Conservation (phyloP, 805 yeast species). For the Barnettozyma vustinii region DNA sequence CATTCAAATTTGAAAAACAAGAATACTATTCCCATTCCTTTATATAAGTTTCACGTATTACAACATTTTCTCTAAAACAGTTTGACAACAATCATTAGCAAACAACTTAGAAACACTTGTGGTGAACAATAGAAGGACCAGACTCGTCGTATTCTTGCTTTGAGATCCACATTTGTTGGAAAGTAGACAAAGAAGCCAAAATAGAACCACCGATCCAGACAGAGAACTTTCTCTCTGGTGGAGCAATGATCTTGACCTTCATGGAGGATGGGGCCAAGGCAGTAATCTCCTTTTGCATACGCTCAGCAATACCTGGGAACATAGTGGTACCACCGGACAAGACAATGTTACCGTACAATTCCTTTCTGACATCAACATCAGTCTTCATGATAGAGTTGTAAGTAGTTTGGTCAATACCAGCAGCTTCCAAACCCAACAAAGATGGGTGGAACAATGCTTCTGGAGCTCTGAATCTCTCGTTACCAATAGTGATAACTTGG, state of each 20-base stretch:
- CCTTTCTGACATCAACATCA: slow-evolving; percentile 98
- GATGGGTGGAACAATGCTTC: slow-evolving; percentile 99
- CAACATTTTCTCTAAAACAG: slow-evolving; percentile 5
- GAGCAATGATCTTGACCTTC: slow-evolving; percentile 99
- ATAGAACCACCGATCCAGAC: slow-evolving; percentile 99
- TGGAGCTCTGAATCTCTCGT: slow-evolving; percentile 99
- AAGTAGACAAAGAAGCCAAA: slow-evolving; percentile 95
- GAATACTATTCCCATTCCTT: slow-evolving; percentile 7
- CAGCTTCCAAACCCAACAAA: slow-evolving; percentile 84
- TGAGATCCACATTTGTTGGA: slow-evolving; percentile 99
- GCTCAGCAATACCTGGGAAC: slow-evolving; percentile 99
- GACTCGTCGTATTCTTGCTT: slow-evolving; percentile 99
- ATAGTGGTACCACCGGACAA: slow-evolving; percentile 99
- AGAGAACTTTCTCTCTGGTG: slow-evolving; percentile 98
- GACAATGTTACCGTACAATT: slow-evolving; percentile 97
- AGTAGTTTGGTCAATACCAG: slow-evolving; percentile 97
- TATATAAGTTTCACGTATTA: slow-evolving; percentile 4
- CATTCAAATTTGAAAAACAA: slow-evolving; percentile 4
- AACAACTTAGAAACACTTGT: slow-evolving; percentile 40
- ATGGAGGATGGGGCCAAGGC: slow-evolving; percentile 99
- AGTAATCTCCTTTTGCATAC: slow-evolving; percentile 99
- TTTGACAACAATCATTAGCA: neutral
- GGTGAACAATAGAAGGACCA: slow-evolving; percentile 94
- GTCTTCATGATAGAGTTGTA: slow-evolving; percentile 83
- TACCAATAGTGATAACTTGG: slow-evolving; percentile 98